Percentiles rank a stretch among this genome's conserved stretches.
phyloP scores from a whole-genome alignment of 257 asterid genomes.

The Nicotiana tomentosiformis region DNA sequence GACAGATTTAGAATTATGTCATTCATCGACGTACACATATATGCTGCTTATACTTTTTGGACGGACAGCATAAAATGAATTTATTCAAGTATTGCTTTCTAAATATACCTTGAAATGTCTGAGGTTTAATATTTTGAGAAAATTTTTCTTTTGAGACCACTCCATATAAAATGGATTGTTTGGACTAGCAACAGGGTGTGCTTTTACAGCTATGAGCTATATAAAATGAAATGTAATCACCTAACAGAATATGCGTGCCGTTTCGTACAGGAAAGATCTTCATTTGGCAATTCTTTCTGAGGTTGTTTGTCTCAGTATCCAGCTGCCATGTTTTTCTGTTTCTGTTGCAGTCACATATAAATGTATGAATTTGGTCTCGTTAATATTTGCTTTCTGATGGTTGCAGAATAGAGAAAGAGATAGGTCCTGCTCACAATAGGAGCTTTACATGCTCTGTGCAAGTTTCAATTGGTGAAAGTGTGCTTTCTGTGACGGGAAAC shows the following conservation, averaged over 20 bases:
- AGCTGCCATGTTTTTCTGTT: background rate
- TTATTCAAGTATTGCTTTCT: background rate
- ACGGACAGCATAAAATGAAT: background rate
- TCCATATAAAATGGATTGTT: background rate
- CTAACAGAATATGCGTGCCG: background rate
- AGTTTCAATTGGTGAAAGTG: constrained; percentile 28
- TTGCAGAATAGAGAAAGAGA: constrained; percentile 47
- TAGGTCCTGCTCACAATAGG: constrained; percentile 53
- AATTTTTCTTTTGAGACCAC: background rate
- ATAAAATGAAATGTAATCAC: too few species aligned
- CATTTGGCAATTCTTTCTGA: background rate
- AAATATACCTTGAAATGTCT: background rate
- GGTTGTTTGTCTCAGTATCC: background rate
- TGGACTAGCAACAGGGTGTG: background rate
- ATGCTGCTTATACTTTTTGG: background rate
- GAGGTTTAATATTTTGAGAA: background rate
- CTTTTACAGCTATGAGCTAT: too few species aligned
- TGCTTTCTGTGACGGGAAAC: constrained; percentile 27
- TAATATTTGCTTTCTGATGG: constrained; percentile 5
- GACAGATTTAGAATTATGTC: background rate
- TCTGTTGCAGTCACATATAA: background rate
- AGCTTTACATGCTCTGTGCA: constrained; percentile 55
- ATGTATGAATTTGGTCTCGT: background rate
- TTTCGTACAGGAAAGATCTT: background rate
- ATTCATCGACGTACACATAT: background rate